phyloP scores from a whole-genome alignment of 2,329 filamentous ascomycete species.

The Talaromyces sp. region DNA sequence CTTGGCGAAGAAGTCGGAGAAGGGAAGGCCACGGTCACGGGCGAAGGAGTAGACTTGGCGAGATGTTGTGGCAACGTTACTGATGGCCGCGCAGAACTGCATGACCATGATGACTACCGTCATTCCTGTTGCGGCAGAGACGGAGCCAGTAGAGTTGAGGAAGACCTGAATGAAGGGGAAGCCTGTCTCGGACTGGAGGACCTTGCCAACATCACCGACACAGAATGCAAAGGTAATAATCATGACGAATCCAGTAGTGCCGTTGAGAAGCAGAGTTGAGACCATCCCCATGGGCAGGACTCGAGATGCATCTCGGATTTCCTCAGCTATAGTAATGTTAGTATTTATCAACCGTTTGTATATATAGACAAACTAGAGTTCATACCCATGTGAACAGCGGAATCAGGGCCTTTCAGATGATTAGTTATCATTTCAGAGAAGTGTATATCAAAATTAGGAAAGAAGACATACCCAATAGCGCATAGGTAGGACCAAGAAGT shows the following conservation, averaged over 20 bases:
- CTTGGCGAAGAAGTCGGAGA: conserved; percentile 21
- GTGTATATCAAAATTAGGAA: neutral
- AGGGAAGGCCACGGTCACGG: conserved; percentile 45
- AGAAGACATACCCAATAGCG: neutral
- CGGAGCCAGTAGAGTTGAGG: conserved; percentile 43
- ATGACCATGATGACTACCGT: conserved; percentile 17
- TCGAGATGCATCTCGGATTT: conserved; percentile 40
- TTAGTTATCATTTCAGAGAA: neutral
- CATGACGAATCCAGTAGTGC: conserved; percentile 43
- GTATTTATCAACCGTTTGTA: neutral
- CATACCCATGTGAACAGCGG: conserved; percentile 16
- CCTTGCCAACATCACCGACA: conserved; percentile 35
- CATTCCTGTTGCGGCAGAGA: conserved; percentile 49
- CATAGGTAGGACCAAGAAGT: neutral
- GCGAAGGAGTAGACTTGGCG: conserved; percentile 45
- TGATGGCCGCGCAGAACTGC: conserved; percentile 42
- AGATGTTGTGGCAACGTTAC: conserved; percentile 41
- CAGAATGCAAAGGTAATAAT: conserved; percentile 44
- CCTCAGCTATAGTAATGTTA: conserved; percentile 32
- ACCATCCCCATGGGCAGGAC: conserved; percentile 45
- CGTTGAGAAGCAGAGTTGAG: conserved; percentile 38
- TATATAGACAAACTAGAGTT: neutral
- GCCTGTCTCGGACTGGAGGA: conserved; percentile 31
- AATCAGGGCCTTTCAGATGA: neutral
- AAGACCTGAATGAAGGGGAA: conserved; percentile 35